These are phyloP conservation scores for Pichia eremophila DNA, from an alignment of 805 yeast genomes.

Conservation along the genomic window DNA sequence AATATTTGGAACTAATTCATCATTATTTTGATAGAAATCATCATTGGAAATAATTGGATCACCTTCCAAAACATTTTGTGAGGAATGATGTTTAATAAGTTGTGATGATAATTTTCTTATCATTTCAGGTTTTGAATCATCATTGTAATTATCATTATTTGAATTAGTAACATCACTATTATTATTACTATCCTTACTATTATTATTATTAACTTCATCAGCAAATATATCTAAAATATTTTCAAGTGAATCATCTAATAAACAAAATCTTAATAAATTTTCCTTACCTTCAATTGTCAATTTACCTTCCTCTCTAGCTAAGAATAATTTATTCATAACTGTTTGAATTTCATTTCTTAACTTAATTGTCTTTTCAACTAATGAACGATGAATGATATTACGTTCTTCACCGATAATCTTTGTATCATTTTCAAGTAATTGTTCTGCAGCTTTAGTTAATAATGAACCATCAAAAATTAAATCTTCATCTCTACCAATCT, in stretches of 20 bases:
- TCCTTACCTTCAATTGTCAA: conserved; percentile 48
- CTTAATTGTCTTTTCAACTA: conserved; percentile 41
- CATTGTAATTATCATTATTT: neutral
- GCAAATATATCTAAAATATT: conserved; percentile 40
- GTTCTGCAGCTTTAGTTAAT: conserved; percentile 65
- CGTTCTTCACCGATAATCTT: conserved; percentile 28
- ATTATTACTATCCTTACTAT: no score
- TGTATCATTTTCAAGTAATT: conserved; percentile 35
- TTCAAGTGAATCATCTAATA: conserved; percentile 45
- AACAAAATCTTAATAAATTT: conserved; percentile 41
- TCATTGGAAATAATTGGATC: conserved; percentile 44
- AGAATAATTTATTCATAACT: conserved; percentile 41
- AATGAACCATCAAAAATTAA: conserved; percentile 68
- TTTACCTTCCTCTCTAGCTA: conserved; percentile 34
- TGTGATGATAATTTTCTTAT: conserved; percentile 22
- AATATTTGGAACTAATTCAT: conserved; percentile 1
- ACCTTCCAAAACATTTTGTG: conserved; percentile 40
- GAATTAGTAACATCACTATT: neutral
- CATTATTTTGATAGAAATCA: conserved; percentile 14
- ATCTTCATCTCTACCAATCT: conserved; percentile 35
- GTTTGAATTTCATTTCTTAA: conserved; percentile 43
- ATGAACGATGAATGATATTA: conserved; percentile 38
- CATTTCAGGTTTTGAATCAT: conserved; percentile 16
- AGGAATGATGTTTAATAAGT: conserved; percentile 37
- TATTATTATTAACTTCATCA: conserved; percentile 9